Conservation (phyloP, 2,329 filamentous ascomycete species). For the Blumeria graminis region DNA sequence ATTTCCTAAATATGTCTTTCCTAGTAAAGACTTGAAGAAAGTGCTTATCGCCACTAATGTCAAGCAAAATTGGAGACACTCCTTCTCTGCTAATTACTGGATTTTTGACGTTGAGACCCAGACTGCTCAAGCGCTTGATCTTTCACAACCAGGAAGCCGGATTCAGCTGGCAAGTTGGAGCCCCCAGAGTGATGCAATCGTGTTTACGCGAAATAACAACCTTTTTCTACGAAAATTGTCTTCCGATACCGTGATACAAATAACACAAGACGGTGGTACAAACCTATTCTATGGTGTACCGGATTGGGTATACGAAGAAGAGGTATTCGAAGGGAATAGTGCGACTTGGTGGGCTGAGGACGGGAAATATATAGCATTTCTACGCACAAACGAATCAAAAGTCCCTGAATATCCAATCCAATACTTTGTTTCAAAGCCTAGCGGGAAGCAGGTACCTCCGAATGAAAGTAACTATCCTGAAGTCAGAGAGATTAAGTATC, state of each 20-base stretch:
- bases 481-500: slow-evolving; percentile 82
- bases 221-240: slow-evolving; percentile 52
- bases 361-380: slow-evolving; percentile 70
- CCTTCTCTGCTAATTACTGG: slow-evolving; percentile 68
- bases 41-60: slow-evolving; percentile 57
- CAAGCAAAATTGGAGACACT: slow-evolving; percentile 71
- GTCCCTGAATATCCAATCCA: slow-evolving; percentile 85
- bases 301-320: slow-evolving; percentile 86
- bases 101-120: slow-evolving; percentile 76
- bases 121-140: slow-evolving; percentile 51
- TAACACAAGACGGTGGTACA: slow-evolving; percentile 68
- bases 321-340: slow-evolving; percentile 55
- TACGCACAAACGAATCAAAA: slow-evolving; percentile 77
- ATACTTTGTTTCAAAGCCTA: slow-evolving; percentile 76
- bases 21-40: slow-evolving; percentile 64
- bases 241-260: slow-evolving; percentile 21
- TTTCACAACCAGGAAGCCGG: slow-evolving; percentile 33
- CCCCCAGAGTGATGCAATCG: slow-evolving; percentile 60
- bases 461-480: slow-evolving; percentile 82
- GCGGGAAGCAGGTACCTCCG: slow-evolving; percentile 37
- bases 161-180: slow-evolving; percentile 81
- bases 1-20: slow-evolving; percentile 37
- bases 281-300: slow-evolving; percentile 90
- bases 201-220: slow-evolving; percentile 83
- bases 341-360: slow-evolving; percentile 92